Percentiles rank a stretch among this genome's conserved stretches.
phyloP scores from a whole-genome alignment of 75 land plant genomes.

The Pinus tabuliformis region DNA sequence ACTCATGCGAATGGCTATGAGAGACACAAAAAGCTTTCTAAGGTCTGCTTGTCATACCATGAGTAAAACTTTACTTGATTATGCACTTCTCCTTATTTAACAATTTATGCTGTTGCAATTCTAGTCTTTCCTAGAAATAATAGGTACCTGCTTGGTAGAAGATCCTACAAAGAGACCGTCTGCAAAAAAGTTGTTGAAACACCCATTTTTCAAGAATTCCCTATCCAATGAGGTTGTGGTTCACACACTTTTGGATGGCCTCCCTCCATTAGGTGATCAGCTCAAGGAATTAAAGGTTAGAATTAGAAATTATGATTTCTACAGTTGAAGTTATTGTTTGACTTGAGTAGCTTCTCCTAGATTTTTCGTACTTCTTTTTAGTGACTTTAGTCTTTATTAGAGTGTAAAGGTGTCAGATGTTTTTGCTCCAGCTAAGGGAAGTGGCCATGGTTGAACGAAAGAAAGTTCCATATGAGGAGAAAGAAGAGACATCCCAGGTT shows the following conservation, averaged over 20 bases:
- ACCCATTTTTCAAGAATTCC: slow-evolving; percentile 23
- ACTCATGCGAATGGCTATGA: slow-evolving; percentile 10
- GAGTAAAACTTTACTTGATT: not conserved
- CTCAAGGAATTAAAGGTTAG: slow-evolving; percentile 30
- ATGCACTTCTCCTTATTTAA: not conserved
- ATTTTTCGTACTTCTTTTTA: not conserved
- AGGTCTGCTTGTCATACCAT: slow-evolving; percentile 14
- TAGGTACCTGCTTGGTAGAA: slow-evolving; percentile 15
- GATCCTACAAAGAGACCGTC: slow-evolving; percentile 28
- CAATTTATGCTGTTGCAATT: slow-evolving; percentile 4
- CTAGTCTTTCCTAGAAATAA: slow-evolving; percentile 19
- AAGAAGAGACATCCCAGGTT: slow-evolving; percentile 37
- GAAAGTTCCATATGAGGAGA: slow-evolving; percentile 30
- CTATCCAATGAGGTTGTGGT: slow-evolving; percentile 4
- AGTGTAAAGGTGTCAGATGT: not conserved
- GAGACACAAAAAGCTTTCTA: slow-evolving; percentile 9
- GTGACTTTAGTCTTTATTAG: slow-evolving; percentile 1
- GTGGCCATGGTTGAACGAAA: slow-evolving; percentile 28
- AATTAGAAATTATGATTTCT: slow-evolving; percentile 2
- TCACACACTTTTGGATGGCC: slow-evolving; percentile 17
- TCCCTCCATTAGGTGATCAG: slow-evolving; percentile 29
- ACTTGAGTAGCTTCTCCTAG: not conserved
- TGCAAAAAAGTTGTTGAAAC: slow-evolving; percentile 27
- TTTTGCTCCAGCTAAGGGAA: slow-evolving; percentile 31
- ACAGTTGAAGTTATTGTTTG: not conserved